Percentiles rank a stretch among this genome's conserved stretches.
These are phyloP conservation scores for Penicillium nucicola DNA, from an alignment of 495 filamentous ascomycete species.

Conservation along the genomic window DNA sequence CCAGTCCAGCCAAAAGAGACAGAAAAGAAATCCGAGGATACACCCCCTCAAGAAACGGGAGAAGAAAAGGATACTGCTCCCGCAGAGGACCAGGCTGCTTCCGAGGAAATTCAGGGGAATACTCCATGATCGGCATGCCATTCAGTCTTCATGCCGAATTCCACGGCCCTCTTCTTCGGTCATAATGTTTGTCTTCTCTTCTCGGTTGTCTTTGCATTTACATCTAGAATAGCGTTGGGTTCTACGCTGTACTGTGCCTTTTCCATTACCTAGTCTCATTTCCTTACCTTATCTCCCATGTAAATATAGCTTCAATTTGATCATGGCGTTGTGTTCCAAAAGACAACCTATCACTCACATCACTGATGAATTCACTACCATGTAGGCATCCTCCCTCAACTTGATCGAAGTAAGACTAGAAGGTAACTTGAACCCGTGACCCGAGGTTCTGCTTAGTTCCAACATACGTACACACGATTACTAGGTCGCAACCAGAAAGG, in stretches of 20 bases:
- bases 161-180: background rate
- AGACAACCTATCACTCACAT: background rate
- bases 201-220: constrained; percentile 12
- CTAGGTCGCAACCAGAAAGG: too few species aligned
- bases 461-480: too few species aligned
- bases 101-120: constrained; percentile 5
- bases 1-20: constrained; percentile 12
- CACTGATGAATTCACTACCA: background rate
- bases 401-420: too few species aligned
- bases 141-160: background rate
- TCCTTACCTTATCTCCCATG: constrained; percentile 9
- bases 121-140: constrained; percentile 2
- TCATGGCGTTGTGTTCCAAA: constrained; percentile 1
- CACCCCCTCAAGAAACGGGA: background rate
- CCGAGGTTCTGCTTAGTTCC: too few species aligned
- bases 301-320: constrained; percentile 20
- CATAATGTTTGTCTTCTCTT: background rate
- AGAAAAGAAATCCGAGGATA: constrained; percentile 13
- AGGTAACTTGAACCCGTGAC: too few species aligned
- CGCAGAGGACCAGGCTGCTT: constrained; percentile 1
- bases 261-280: background rate
- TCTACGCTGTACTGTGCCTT: constrained; percentile 1
- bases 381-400: too few species aligned
- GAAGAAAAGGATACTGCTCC: background rate
- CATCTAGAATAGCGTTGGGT: constrained; percentile 17